Base-by-base conservation (phyloP, 768 basidiomycete genomes). In the Auricularia auricula-judae region DNA sequence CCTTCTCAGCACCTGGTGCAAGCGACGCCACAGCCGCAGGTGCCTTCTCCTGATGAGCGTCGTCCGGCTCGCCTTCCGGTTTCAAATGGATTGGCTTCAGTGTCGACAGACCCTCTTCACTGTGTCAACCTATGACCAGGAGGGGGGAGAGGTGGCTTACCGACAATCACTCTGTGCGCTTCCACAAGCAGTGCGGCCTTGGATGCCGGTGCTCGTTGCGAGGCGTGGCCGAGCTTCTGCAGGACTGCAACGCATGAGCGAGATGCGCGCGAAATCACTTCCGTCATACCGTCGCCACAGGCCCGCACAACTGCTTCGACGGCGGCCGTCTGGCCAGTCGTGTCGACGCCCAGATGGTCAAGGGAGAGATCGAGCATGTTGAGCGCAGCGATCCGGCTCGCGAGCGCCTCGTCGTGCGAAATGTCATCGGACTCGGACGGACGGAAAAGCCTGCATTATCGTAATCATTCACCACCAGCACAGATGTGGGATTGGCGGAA, bases 361-460 rank as follows among this genome's bases (percentile, higher is more conserved):
- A 98, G 77, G 2, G 86, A 82, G 0, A 99, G 78, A 73, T 98
- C 96, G 1, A 98, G 79, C 80, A 94, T 84, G 68, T 95, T 94
- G 56, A 99, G 79, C 1, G 94, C 95, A 14, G 93, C 92, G 16
- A 98, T 86, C 4, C 95, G 85, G 70, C 86, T 89, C 0, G 94
- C 86, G 3, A 99, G 78, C 0, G 92, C 89, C 70, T 92, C 91
- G 71, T 99, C 94, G 71, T 97, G 95, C 1, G 86, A 87, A 0
- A 83, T 79, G 70, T 99, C 96, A 62, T 86, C 83, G n/a, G 83
- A 79, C 21, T 83, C 83, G 2, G 85, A 79, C 18, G 89, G 91
- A 62, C 86, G 82, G 75, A 93, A 97, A 3, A 97, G 70, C 64
- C 93, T 95, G 61, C 11, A 36, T 36, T 35, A 60, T 3, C 36